These are phyloP conservation scores for Diaporthe longicolla DNA, from an alignment of 2,329 filamentous ascomycete species.

Conservation along the genomic window DNA sequence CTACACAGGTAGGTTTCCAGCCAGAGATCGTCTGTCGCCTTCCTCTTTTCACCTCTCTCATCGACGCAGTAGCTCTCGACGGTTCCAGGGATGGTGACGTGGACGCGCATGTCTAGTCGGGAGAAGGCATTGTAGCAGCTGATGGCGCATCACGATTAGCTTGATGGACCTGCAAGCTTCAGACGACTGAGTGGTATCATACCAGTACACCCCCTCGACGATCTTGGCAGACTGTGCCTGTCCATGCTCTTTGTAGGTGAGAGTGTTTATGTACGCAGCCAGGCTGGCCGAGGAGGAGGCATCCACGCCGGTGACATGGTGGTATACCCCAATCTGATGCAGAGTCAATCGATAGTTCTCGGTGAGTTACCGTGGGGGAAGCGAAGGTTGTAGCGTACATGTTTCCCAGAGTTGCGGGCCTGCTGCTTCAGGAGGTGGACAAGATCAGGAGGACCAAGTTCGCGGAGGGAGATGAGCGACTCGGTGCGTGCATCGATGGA, in stretches of 20 bases:
- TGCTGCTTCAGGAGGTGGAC: constrained; percentile 91
- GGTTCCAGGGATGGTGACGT: constrained; percentile 95
- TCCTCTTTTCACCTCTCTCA: constrained; percentile 93
- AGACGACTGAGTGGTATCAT: constrained; percentile 49
- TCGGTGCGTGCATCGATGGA: constrained; percentile 95
- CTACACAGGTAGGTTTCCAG: constrained; percentile 97
- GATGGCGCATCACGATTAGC: constrained; percentile 42
- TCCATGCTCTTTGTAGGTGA: constrained; percentile 90
- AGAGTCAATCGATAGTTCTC: constrained; percentile 41
- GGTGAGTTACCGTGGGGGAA: constrained; percentile 16
- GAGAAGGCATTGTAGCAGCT: constrained; percentile 99
- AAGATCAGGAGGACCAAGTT: constrained; percentile 94
- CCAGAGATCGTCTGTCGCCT: constrained; percentile 95
- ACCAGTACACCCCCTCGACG: constrained; percentile 95
- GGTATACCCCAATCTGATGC: constrained; percentile 87
- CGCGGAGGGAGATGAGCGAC: constrained; percentile 85
- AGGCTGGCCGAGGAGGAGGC: constrained; percentile 97
- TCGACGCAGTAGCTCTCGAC: constrained; percentile 98
- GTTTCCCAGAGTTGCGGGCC: constrained; percentile 69
- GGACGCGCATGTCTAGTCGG: constrained; percentile 96
- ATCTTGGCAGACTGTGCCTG: constrained; percentile 85
- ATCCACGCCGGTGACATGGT: constrained; percentile 97
- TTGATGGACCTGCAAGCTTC: constrained; percentile 7
- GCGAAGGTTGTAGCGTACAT: constrained; percentile 55
- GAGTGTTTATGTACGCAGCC: constrained; percentile 97